Evolutionary conservation across 805 yeast species (phyloP), one percentile per base, ranked within the genome.

Genomic region (Clavispora vitiphila): DNA sequence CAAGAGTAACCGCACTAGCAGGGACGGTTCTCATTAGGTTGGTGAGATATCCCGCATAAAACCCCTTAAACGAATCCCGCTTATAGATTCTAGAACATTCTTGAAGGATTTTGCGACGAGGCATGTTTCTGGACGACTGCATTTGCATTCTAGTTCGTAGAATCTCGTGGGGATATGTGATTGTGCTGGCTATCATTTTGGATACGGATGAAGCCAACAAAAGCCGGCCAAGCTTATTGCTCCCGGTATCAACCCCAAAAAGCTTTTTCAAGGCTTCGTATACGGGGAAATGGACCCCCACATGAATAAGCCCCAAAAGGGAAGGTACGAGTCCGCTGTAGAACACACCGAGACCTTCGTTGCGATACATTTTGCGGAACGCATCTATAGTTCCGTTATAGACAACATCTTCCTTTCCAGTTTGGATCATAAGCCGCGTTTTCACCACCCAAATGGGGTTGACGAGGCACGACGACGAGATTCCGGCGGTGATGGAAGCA

Each of bases 371-470:
- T 47, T 78, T 82, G 27, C 60, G 65, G 56, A 90, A 85, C 1
- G 98, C 97, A 60, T 91, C 91, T 30, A 82, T 40, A 0, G 97
- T 86, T 12, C 95, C 89, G 15, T 64, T 76, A 59, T 93, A 89
- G 56, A 76, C 72, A 7, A 64, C 57, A 16, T 40, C 18, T 14
- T 51, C 54, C 37, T 64, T 60, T 23, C 74, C 76, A 40, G 83
- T 81, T 56, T 86, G 96, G 31, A 90, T 71, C 98, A 93, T 93
- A 39, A 93, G 67, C 55, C 99, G 71, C 1, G 99, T 93, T 60
- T 93, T 93, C 23, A 93, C 90, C 35, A 93, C 98, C 99, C 99
- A 93, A 11, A 91, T 86, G 9, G 99, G 99, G 60, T 93, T 93
- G 0, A 96, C 91, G 8, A 81, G 61, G 9, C 87, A 71, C 1